Percentiles rank a stretch among this genome's conserved stretches.
phyloP scores from a whole-genome alignment of 78 protist species.

The Tieghemostelium lacteum region DNA sequence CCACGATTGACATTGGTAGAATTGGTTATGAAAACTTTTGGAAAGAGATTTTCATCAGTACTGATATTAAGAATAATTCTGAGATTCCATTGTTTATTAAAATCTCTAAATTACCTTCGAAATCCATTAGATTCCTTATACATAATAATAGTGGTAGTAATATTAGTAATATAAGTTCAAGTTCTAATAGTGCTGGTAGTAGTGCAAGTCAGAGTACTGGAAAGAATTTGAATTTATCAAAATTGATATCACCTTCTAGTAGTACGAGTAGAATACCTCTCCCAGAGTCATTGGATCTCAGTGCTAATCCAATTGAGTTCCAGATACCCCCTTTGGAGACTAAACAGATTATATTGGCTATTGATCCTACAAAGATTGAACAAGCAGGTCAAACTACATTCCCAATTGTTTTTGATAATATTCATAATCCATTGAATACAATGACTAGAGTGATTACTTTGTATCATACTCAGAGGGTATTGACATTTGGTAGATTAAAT shows the following conservation, averaged over 20 bases:
- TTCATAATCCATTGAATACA: constrained; percentile 43
- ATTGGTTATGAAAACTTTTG: constrained; percentile 68
- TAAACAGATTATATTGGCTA: constrained; percentile 18
- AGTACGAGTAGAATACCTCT: background rate
- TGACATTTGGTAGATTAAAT: constrained; percentile 52
- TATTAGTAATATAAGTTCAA: background rate
- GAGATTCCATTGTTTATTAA: constrained; percentile 46
- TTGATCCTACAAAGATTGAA: constrained; percentile 70
- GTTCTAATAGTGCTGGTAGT: constrained; percentile 5
- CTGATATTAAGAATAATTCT: constrained; percentile 41
- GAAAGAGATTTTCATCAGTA: constrained; percentile 36
- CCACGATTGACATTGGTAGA: constrained; percentile 30
- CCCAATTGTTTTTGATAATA: constrained; percentile 54
- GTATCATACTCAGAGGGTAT: constrained; percentile 39
- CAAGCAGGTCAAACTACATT: constrained; percentile 17
- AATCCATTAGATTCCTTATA: constrained; percentile 18
- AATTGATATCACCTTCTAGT: background rate
- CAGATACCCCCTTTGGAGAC: constrained; percentile 48
- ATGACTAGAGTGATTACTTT: constrained; percentile 9
- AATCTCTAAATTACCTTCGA: constrained; percentile 17
- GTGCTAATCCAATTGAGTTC: background rate
- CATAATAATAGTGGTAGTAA: background rate
- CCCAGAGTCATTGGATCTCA: background rate
- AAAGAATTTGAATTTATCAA: background rate
- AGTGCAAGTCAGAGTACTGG: background rate